Base-by-base conservation (phyloP, 2,329 filamentous ascomycete species). In the Ophiostoma sp. region DNA sequence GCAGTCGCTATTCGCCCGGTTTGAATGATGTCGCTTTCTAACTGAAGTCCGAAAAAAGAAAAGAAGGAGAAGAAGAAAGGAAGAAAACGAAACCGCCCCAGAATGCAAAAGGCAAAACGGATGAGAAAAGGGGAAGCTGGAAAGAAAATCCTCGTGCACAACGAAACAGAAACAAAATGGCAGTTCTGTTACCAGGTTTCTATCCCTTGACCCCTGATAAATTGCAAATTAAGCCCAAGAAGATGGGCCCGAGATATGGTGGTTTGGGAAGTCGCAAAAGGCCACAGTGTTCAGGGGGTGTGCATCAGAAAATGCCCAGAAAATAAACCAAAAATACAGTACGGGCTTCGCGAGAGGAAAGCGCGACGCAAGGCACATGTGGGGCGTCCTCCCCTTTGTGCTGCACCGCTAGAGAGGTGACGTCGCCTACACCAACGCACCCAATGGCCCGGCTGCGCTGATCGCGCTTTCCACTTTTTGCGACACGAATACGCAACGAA, bases 231-330 rank as follows among this genome's bases (percentile, higher is more conserved):
- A 48, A 36, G 39, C 25, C 52, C n/a, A 50, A 5, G 42, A 48
- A 17, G 42, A 48, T 48, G 42, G 42, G 15, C 42, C 42, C 42
- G 7, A 36, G 48, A 61, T n/a, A n/a, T 22, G 15, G 68, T 61
- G 33, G 66, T 11, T 19, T 57, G 42, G 42, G 11, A 69, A n/a
- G 42, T 50, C 42, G 64, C 61, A 66, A 74, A 59, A 74, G 73
- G 73, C 73, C 73, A 74, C 52, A 61, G 70, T 74, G 66, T 72
- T 71, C 72, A 71, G 55, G 73, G 42, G 64, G 31, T 6, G 42
- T 48, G 63, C 25, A n/a, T 25, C 22, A 17, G 17, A n/a, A n/a
- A n/a, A n/a, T n/a, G n/a, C n/a, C n/a, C n/a, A n/a, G n/a, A n/a
- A n/a, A n/a, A n/a, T n/a, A n/a, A n/a, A n/a, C n/a, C n/a, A n/a